These are phyloP conservation scores for Monosporascus sp. DNA, from an alignment of 2,329 filamentous ascomycete genomes.

Conservation along the genomic window DNA sequence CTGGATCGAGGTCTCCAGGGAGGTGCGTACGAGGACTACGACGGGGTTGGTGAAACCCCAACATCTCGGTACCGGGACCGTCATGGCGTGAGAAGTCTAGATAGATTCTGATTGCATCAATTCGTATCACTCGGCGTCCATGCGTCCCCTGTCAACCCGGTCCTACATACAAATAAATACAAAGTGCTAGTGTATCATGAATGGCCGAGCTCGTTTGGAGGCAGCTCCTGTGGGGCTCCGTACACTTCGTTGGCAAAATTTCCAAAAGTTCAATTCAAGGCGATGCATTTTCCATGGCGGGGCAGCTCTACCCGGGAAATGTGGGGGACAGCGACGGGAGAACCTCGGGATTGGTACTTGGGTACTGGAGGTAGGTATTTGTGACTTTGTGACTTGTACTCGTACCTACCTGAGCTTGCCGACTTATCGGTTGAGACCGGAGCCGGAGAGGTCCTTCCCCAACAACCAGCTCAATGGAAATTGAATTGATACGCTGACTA, in stretches of 20 bases:
- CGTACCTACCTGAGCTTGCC: slow-evolving; percentile 1
- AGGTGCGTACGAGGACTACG: slow-evolving; percentile 20
- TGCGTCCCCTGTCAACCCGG: too few relatives aligned
- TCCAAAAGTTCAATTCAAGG: too few relatives aligned
- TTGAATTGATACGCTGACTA: slow-evolving; percentile 15
- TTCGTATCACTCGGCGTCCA: too few relatives aligned
- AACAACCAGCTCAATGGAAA: slow-evolving; percentile 16
- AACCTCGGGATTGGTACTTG: neutral
- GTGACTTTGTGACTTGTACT: too few relatives aligned
- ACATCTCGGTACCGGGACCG: slow-evolving; percentile 15
- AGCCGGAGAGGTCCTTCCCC: slow-evolving; percentile 15
- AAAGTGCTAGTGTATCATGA: too few relatives aligned
- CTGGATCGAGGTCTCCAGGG: slow-evolving; percentile 10
- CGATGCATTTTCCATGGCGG: neutral
- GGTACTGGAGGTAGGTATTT: too few relatives aligned
- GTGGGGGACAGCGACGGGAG: neutral
- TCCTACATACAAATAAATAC: too few relatives aligned
- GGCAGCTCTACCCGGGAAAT: neutral
- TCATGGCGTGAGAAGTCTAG: slow-evolving; percentile 10
- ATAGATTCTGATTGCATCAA: too few relatives aligned
- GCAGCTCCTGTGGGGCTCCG: too few relatives aligned
- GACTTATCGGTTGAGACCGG: slow-evolving; percentile 18
- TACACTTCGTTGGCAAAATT: too few relatives aligned
- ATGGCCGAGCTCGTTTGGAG: too few relatives aligned
- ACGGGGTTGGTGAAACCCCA: slow-evolving; percentile 24